A percentile compares a stretch with the other conserved stretches of the same genome.
Conservation (phyloP, 2,329 filamentous ascomycete genomes). For the Ceratocystis cubensis region DNA sequence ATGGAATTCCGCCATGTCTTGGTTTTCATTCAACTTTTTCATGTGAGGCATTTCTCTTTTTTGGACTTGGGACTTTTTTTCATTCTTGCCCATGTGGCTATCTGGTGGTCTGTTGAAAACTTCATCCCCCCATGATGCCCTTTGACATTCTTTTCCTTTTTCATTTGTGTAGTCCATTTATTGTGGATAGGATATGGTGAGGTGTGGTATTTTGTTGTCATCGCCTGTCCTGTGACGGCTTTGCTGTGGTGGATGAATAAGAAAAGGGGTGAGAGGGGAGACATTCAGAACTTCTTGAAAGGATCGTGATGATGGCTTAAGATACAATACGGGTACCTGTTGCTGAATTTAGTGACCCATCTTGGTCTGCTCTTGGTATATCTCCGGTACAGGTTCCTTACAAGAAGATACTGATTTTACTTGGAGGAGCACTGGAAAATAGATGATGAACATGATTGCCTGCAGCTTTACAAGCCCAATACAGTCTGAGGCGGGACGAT, state of each 20-base stretch:
- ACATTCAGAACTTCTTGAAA: too few species aligned
- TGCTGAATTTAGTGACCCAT: too few species aligned
- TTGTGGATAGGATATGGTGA: background rate
- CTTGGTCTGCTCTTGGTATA: too few species aligned
- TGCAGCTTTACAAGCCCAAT: background rate
- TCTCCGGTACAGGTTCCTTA: too few species aligned
- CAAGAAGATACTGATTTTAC: background rate
- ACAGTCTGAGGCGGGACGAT: background rate
- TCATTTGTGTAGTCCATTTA: background rate
- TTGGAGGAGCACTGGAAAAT: background rate
- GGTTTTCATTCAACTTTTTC: background rate
- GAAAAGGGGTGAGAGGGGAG: too few species aligned
- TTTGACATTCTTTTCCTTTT: conserved; percentile 7
- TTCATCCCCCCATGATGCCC: background rate
- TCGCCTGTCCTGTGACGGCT: too few species aligned
- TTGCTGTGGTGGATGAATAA: too few species aligned
- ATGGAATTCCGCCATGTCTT: background rate
- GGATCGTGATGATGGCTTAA: too few species aligned
- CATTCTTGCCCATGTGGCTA: background rate
- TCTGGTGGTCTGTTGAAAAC: background rate
- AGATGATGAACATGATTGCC: background rate
- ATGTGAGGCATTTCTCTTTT: background rate
- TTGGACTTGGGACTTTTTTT: background rate
- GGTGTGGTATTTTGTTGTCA: background rate
- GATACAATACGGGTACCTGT: too few species aligned